A percentile compares a stretch with the other conserved stretches of the same genome.
Evolutionary conservation across 2,329 filamentous ascomycete species (phyloP).

Genomic region (Fusarium sp.): DNA sequence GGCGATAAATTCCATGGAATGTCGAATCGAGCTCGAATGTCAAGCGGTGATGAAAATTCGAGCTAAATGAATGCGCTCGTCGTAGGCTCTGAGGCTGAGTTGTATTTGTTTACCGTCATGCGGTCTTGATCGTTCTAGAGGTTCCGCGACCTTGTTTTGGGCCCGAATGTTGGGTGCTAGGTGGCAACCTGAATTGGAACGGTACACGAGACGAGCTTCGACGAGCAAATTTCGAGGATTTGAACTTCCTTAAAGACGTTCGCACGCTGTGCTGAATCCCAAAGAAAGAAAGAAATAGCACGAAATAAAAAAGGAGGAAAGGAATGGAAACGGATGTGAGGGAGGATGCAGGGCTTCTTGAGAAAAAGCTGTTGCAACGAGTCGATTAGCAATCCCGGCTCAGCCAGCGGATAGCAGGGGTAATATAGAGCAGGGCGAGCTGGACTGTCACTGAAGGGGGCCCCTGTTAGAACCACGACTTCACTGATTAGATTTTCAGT

Average conservation of each 20-base stretch:
- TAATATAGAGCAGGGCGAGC: conserved; percentile 24
- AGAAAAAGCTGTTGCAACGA: conserved; percentile 27
- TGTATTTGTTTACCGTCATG: conserved; percentile 31
- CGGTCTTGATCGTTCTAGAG: conserved; percentile 14
- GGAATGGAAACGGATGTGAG: conserved; percentile 26
- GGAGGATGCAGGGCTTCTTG: conserved; percentile 14
- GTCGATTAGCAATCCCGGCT: conserved; percentile 43
- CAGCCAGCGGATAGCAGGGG: conserved; percentile 28
- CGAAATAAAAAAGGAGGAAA: conserved; percentile 5
- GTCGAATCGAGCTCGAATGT: conserved; percentile 6
- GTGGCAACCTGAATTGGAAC: conserved; percentile 16
- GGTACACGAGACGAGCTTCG: conserved; percentile 7
- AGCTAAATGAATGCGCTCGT: conserved; percentile 21
- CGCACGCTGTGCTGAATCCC: conserved; percentile 13
- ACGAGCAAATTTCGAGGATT: background rate
- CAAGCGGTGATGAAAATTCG: background rate
- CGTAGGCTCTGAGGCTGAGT: background rate
- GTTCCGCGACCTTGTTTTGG: conserved; percentile 22
- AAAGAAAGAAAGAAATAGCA: conserved; percentile 10
- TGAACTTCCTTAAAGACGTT: conserved; percentile 1
- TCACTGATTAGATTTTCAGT: conserved; percentile 9
- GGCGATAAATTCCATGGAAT: conserved; percentile 4
- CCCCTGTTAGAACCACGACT: background rate
- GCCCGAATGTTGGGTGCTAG: conserved; percentile 7
- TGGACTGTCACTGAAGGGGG: conserved; percentile 19